Evolutionary conservation across 2,329 filamentous ascomycete species (phyloP), one percentile per base, ranked within the genome.

Genomic region (Colletotrichum tropicicola): DNA sequence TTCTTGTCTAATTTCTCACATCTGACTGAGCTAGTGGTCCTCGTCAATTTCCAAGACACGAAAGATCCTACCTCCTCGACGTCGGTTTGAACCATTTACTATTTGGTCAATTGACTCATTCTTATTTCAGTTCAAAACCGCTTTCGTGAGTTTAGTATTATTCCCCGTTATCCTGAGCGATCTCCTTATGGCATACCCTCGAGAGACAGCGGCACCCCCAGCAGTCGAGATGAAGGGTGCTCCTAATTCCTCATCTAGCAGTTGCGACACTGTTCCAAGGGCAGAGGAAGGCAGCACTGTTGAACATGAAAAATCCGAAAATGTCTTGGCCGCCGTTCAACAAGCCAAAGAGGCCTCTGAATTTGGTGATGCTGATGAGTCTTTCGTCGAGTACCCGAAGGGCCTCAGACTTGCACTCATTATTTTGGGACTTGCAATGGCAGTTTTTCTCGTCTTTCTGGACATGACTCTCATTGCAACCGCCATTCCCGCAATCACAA

Each of bases 401-500:
- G 73, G 75, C 3, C 70, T 85, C 13, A 81, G 80, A 1, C 67
- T 83, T 7, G 78, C 78, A 10, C 75, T 78, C 25, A 85, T 85
- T 67, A 69, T 85, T 9, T 79, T 84, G 72, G 69, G 86, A 61
- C 68, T 87, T 1, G 85, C 87, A 58, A 81, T 78, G 37, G 84
- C 84, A 0, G 86, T 87, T 49, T 87, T 59, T 75, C 79, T 21
- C 85, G 85, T 10, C 83, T 81, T 67, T 48, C 73, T 72, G 10
- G 51, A 48, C 28, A 17, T 15, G 19, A 15, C 32, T 2, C 41
- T 55, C 17, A 65, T 44, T 53, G 77, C 80, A 43, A 43, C 43
- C 30, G 78, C 83, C 4, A 79, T 84, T 60, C 83, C 83, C 1
- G 73, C 74, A 45, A 86, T 87, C 57, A 86, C 84, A 0, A 80